phyloP scores from a whole-genome alignment of 1,284 basidiomycete species.

The Trichosporon ovoides region DNA sequence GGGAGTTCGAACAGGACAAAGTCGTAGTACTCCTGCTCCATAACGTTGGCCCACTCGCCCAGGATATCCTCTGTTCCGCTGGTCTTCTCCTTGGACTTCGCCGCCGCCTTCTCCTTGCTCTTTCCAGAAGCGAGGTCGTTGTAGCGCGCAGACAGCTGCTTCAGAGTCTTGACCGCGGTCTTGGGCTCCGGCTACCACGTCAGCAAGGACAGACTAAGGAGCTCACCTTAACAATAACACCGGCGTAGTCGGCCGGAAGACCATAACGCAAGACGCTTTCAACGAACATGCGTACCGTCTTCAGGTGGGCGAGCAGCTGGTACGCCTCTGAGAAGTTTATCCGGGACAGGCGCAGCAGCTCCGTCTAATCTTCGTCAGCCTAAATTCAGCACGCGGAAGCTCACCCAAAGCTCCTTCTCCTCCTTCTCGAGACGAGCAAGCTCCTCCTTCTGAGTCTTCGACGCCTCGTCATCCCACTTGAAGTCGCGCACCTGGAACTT shows the following conservation, averaged over 20 bases:
- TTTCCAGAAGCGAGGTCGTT: slow-evolving; percentile 58
- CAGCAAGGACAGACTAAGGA: neutral
- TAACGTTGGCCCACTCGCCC: slow-evolving; percentile 81
- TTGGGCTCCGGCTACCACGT: slow-evolving; percentile 74
- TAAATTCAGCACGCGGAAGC: slow-evolving; percentile 27
- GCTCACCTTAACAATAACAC: slow-evolving; percentile 70
- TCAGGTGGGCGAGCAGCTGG: slow-evolving; percentile 89
- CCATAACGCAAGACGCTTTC: slow-evolving; percentile 96
- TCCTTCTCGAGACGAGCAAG: slow-evolving; percentile 71
- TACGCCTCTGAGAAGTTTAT: slow-evolving; percentile 97
- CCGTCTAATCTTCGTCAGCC: slow-evolving; percentile 59
- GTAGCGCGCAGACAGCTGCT: slow-evolving; percentile 69
- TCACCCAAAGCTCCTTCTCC: slow-evolving; percentile 96
- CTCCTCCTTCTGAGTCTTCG: slow-evolving; percentile 79
- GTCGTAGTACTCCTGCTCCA: slow-evolving; percentile 92
- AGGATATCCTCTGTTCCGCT: slow-evolving; percentile 54
- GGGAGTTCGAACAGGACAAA: slow-evolving; percentile 73
- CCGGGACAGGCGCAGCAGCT: slow-evolving; percentile 82
- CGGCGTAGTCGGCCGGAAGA: slow-evolving; percentile 85
- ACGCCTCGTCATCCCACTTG: slow-evolving; percentile 76
- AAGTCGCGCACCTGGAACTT: slow-evolving; percentile 97
- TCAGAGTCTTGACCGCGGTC: slow-evolving; percentile 70
- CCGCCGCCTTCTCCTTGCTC: slow-evolving; percentile 29
- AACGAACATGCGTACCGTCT: slow-evolving; percentile 83
- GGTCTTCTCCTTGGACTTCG: slow-evolving; percentile 21